Percentiles rank a stretch among this genome's conserved stretches.
These are phyloP conservation scores for Fusarium dlaminii DNA, from an alignment of 2,329 filamentous ascomycete species.

Conservation along the genomic window DNA sequence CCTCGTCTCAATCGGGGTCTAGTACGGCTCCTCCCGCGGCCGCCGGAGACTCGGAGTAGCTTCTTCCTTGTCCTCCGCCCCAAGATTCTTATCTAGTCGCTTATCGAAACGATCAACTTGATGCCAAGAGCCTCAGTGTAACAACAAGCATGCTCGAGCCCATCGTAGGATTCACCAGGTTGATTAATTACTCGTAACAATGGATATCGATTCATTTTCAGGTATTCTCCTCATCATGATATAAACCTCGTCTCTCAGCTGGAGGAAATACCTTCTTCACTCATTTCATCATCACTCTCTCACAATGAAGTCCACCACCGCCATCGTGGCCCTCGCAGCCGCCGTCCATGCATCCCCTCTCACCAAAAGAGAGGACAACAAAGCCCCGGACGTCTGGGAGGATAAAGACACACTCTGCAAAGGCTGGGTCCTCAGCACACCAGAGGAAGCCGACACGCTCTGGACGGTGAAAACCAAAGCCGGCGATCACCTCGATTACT, in stretches of 20 bases:
- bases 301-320: conserved; percentile 2
- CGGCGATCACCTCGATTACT: conserved; percentile 1
- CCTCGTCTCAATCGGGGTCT: too few species aligned
- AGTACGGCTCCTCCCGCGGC: background rate
- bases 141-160: background rate
- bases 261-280: background rate
- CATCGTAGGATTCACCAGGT: background rate
- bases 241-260: background rate
- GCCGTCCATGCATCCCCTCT: background rate
- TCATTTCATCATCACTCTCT: background rate
- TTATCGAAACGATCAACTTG: background rate
- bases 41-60: fast-evolving
- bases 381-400: background rate
- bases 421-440: conserved; percentile 6
- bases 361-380: background rate
- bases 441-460: conserved; percentile 11
- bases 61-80: background rate
- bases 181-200: too few species aligned
- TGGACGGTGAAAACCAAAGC: background rate
- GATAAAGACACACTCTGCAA: conserved; percentile 12
- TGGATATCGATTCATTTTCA: background rate
- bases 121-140: background rate
- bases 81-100: background rate
- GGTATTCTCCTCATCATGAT: background rate
- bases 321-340: background rate